Evolutionary conservation across 768 basidiomycete species (phyloP).

Genomic region (Kwoniella sp.): DNA sequence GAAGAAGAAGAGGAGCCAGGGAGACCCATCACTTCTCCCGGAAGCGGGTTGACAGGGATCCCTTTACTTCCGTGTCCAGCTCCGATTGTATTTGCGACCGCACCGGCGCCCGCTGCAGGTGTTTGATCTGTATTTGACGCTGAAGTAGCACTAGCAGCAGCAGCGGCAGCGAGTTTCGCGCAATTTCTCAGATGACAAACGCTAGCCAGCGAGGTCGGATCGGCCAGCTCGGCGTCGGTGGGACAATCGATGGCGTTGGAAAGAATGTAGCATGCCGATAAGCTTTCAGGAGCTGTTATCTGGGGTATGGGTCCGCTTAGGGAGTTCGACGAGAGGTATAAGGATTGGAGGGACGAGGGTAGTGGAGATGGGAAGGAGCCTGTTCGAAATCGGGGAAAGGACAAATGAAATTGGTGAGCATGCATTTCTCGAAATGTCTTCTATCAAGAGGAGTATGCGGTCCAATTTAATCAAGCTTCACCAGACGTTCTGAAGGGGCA

Average conservation of each 20-base stretch:
- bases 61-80: constrained; percentile 4
- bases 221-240: constrained; percentile 6
- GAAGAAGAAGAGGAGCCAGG: not conserved
- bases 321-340: constrained; percentile 21
- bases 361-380: constrained; percentile 10
- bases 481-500: too few relatives aligned
- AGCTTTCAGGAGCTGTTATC: constrained; percentile 3
- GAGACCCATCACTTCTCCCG: constrained; percentile 22
- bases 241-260: constrained; percentile 29
- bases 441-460: too few relatives aligned
- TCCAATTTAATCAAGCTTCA: too few relatives aligned
- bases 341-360: constrained; percentile 3
- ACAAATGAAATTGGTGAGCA: not conserved
- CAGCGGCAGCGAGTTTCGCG: not conserved
- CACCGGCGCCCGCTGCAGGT: too few relatives aligned
- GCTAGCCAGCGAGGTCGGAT: constrained; percentile 12
- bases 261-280: constrained; percentile 23
- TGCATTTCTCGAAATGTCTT: not conserved
- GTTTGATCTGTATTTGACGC: too few relatives aligned
- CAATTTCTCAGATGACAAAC: constrained; percentile 25
- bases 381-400: not conserved
- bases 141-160: not conserved
- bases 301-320: constrained; percentile 27
- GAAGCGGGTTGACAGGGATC: constrained; percentile 25
- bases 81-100: not conserved